Percentiles rank a stretch among this genome's conserved stretches.
phyloP scores from a whole-genome alignment of 768 basidiomycete species.

The Boletus reticuloceps region DNA sequence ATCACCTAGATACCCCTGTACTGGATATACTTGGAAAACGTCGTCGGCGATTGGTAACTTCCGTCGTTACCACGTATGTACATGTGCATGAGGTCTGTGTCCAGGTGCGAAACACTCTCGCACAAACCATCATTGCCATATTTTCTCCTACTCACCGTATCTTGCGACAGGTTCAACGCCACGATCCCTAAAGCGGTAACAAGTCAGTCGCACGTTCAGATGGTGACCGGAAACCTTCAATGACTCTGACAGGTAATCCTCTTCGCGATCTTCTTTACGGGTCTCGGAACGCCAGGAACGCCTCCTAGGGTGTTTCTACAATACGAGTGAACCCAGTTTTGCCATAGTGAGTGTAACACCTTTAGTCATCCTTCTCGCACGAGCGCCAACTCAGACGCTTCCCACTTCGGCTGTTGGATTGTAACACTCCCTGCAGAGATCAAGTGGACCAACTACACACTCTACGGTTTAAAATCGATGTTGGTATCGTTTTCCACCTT shows the following conservation, averaged over 20 bases:
- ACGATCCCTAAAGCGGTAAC: slow-evolving; percentile 2
- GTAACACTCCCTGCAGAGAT: background rate
- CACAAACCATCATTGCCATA: background rate
- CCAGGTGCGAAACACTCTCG: background rate
- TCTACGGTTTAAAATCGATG: background rate
- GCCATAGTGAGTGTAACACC: slow-evolving; percentile 6
- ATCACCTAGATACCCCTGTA: background rate
- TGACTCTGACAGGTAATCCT: background rate
- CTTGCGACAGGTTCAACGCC: background rate
- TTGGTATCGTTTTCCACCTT: slow-evolving; percentile 5
- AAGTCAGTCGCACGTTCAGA: slow-evolving; percentile 6
- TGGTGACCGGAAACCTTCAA: background rate
- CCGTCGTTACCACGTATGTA: slow-evolving; percentile 17
- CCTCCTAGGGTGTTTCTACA: background rate
- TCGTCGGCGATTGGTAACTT: slow-evolving; percentile 17
- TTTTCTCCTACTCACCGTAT: background rate
- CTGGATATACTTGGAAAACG: slow-evolving; percentile 1
- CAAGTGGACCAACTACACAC: background rate
- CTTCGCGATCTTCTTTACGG: background rate
- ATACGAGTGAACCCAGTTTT: background rate
- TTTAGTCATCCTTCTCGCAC: background rate
- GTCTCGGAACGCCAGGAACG: background rate
- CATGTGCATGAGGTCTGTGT: background rate
- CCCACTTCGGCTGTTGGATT: background rate
- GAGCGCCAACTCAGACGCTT: background rate